Base-by-base conservation (phyloP, 768 basidiomycete species). In the Boletus coccyginus region DNA sequence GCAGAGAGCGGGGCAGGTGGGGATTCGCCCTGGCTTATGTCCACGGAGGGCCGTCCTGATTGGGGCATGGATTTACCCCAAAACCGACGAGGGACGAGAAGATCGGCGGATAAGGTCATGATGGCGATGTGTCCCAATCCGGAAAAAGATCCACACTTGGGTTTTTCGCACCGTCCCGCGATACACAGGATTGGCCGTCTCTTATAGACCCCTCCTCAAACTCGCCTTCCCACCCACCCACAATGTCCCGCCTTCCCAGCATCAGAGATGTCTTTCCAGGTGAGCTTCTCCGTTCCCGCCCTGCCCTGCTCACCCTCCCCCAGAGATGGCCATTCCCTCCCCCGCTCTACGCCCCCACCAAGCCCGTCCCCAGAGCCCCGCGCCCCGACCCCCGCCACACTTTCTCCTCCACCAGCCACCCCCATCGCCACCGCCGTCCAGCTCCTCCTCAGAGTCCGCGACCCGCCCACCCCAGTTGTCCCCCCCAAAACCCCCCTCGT, bases 191-290 rank as follows among this genome's bases (percentile, higher is more conserved):
- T 66, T 62, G 65, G 55, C 63, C 60, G 58, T 55, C 49, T 17
- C 44, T 44, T 43, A 57, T 64, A 59, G 57, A 67, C 52, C 17
- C 46, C 19, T 10, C 47, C 16, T 27, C 27, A 1, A 21, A 6
- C 27, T 24, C 32, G 12, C 42, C 50, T 29, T 13, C 6, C 38
- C 21, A 36, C 24, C 42, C 19, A 0, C 13, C 7, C 0, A 21
- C 29, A 35, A 71, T 70, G 69, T 56, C 70, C 32, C 68, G 66
- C 2, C 70, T 83, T 29, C 82, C 81, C 27, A 78, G 79, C 61
- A 81, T 82, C 35, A 74, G 77, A 21, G 80, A 82, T 57, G 79
- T 83, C 74, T 84, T 83, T 57, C 82, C 82, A 45, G 80, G 82
- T 79, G 59, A 42, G 71, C 53, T 13, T 21, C 5, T 6, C 27